Evolutionary conservation across 768 basidiomycete genomes (phyloP).

Genomic region (Lepiota subincarnata): DNA sequence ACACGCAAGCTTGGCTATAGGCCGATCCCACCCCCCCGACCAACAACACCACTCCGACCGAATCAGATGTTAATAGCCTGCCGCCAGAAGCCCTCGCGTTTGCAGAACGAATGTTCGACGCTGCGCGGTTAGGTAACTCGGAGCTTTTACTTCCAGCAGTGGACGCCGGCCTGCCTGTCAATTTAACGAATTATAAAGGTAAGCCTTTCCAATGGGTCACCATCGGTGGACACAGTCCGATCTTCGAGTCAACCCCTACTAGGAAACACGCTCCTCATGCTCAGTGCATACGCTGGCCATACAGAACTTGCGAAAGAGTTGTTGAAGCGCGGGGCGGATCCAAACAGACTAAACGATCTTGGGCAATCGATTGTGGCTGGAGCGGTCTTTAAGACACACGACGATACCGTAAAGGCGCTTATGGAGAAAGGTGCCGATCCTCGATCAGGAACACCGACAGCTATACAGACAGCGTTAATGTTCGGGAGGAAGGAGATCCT

Average conservation of each 20-base stretch:
- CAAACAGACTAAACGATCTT: conserved; percentile 65
- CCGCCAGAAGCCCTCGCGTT: conserved; percentile 45
- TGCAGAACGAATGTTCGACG: conserved; percentile 72
- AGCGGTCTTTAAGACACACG: conserved; percentile 71
- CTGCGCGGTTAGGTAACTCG: conserved; percentile 57
- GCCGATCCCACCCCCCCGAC: neutral
- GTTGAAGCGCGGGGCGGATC: conserved; percentile 55
- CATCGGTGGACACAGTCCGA: neutral
- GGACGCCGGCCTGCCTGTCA: conserved; percentile 64
- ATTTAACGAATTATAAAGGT: conserved; percentile 75
- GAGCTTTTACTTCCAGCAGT: conserved; percentile 54
- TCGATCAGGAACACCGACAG: conserved; percentile 59
- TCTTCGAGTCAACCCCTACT: neutral
- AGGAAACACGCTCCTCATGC: conserved; percentile 81
- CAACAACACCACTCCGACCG: neutral
- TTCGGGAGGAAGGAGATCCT: conserved; percentile 58
- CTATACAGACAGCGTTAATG: conserved; percentile 65
- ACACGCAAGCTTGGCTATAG: neutral
- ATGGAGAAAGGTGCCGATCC: conserved; percentile 59
- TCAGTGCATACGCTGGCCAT: conserved; percentile 72
- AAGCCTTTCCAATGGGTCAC: conserved; percentile 4
- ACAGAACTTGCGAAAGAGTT: conserved; percentile 47
- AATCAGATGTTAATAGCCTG: conserved; percentile 22
- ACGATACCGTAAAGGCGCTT: conserved; percentile 57
- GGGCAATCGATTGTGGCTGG: conserved; percentile 74